Percentiles rank a stretch among this genome's conserved stretches.
phyloP scores from a whole-genome alignment of 768 basidiomycete genomes.

The Kwoniella heveanensis region DNA sequence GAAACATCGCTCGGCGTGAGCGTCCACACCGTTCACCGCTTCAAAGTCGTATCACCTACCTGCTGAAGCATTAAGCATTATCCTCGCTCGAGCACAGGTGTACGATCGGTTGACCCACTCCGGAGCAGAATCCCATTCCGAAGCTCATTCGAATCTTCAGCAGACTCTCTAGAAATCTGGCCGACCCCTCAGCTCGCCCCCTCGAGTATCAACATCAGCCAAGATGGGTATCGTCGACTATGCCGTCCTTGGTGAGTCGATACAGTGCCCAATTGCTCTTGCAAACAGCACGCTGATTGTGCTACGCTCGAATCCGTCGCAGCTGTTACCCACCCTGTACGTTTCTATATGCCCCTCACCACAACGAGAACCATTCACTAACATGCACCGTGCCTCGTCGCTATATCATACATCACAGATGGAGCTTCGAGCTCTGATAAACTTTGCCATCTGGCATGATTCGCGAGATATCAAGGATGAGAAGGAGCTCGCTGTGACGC shows the following conservation, averaged over 20 bases:
- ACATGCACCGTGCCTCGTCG: too few relatives aligned
- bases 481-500: conserved; percentile 74
- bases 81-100: too few relatives aligned
- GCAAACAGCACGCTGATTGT: conserved; percentile 8
- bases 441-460: conserved; percentile 81
- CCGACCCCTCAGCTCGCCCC: neutral
- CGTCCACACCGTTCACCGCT: neutral
- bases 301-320: neutral
- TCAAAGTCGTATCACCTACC: too few relatives aligned
- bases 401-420: too few relatives aligned
- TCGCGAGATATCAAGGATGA: conserved; percentile 78
- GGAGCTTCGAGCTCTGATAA: conserved; percentile 80
- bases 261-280: too few relatives aligned
- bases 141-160: too few relatives aligned
- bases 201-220: neutral
- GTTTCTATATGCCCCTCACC: too few relatives aligned
- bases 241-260: conserved; percentile 17
- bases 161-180: too few relatives aligned
- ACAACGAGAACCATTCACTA: too few relatives aligned
- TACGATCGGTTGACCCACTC: too few relatives aligned
- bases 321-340: conserved; percentile 41
- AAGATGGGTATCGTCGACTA: conserved; percentile 19
- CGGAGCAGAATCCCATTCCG: too few relatives aligned
- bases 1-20: neutral
- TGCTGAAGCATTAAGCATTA: too few relatives aligned